Percentiles rank a stretch among this genome's conserved stretches.
Evolutionary conservation across 768 basidiomycete species (phyloP).

Genomic region (Leccinum arenicola): DNA sequence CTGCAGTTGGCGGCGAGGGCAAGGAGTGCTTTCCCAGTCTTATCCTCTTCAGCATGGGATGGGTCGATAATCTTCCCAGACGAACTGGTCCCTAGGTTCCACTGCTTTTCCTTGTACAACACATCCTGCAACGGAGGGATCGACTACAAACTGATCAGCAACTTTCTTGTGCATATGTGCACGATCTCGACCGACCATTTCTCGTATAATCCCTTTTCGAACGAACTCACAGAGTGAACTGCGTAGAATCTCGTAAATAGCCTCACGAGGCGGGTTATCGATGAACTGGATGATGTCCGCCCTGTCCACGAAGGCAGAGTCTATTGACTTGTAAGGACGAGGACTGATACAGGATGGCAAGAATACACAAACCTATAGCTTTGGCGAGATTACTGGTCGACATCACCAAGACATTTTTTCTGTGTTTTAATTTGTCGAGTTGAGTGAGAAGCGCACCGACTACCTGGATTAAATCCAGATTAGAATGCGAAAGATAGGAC

Average conservation of each 20-base stretch:
- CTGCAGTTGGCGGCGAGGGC: conserved; percentile 74
- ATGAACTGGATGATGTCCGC: conserved; percentile 97
- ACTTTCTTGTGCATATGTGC: neutral
- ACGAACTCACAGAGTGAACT: conserved; percentile 82
- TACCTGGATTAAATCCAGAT: conserved; percentile 54
- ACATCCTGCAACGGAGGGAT: conserved; percentile 62
- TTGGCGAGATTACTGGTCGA: conserved; percentile 94
- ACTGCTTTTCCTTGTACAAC: conserved; percentile 20
- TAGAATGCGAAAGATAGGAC: neutral
- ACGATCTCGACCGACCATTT: conserved; percentile 46
- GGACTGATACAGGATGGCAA: neutral
- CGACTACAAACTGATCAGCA: conserved; percentile 37
- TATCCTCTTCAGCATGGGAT: conserved; percentile 49
- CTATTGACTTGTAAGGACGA: conserved; percentile 38
- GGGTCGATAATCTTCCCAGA: conserved; percentile 17
- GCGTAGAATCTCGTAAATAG: conserved; percentile 89
- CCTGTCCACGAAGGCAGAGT: conserved; percentile 93
- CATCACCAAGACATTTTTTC: conserved; percentile 94
- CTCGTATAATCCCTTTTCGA: conserved; percentile 62
- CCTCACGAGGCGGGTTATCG: conserved; percentile 86
- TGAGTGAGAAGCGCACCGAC: conserved; percentile 97
- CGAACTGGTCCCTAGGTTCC: conserved; percentile 1
- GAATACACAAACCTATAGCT: conserved; percentile 73
- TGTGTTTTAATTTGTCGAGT: conserved; percentile 90
- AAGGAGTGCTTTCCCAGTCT: conserved; percentile 56